These are phyloP conservation scores for Tetradesmus obliquus DNA, from an alignment of 139 green algal species.

Conservation along the genomic window DNA sequence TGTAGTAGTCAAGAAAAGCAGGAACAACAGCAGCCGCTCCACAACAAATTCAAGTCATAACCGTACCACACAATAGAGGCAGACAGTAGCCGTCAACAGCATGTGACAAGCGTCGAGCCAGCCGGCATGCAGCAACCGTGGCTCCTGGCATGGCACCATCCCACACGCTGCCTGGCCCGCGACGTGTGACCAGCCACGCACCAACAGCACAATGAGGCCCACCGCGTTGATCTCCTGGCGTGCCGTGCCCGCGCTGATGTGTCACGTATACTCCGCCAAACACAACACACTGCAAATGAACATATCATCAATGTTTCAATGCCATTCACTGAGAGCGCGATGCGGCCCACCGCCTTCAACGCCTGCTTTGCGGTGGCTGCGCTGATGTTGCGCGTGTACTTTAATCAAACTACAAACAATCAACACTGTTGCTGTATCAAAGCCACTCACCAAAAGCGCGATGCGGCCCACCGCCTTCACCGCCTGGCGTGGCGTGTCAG, in stretches of 20 bases:
- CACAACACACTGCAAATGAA: too few relatives aligned
- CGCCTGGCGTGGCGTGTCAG: constrained; percentile 76
- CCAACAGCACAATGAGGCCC: constrained; percentile 72
- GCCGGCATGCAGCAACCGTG: too few relatives aligned
- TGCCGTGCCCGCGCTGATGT: constrained; percentile 78
- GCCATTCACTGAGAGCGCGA: constrained; percentile 66
- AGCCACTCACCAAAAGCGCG: constrained; percentile 59
- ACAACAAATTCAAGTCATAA: neutral
- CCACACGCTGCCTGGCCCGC: too few relatives aligned
- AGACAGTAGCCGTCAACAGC: neutral
- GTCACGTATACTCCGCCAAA: constrained; percentile 70
- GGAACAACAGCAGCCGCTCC: neutral
- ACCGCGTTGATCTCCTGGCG: constrained; percentile 80
- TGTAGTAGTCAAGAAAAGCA: neutral
- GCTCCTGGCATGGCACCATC: too few relatives aligned
- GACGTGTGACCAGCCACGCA: constrained; percentile 1
- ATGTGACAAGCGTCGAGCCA: neutral
- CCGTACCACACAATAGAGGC: too few relatives aligned
- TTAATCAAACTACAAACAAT: neutral
- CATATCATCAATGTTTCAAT: too few relatives aligned
- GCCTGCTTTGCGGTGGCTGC: constrained; percentile 77
- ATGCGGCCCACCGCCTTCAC: constrained; percentile 81
- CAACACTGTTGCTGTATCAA: neutral
- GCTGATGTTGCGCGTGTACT: constrained; percentile 80
- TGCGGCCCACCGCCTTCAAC: constrained; percentile 76